Conservation (phyloP, 495 filamentous ascomycete genomes). For the Penicillium diatomitis region DNA sequence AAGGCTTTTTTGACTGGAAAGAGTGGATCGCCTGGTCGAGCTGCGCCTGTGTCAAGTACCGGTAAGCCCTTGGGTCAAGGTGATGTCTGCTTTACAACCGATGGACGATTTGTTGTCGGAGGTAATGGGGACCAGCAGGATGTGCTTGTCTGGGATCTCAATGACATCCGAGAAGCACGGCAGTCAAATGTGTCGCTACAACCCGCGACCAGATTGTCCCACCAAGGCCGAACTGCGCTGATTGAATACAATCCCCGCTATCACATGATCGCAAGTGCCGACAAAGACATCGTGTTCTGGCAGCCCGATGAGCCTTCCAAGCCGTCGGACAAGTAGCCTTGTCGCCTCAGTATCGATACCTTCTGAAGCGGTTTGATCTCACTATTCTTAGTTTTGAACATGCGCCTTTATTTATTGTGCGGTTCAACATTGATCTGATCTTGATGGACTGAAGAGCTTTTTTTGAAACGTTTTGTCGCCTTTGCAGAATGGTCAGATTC, state of each 20-base stretch:
- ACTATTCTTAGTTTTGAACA: too few relatives aligned
- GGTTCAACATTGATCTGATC: too few relatives aligned
- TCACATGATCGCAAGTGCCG: constrained; percentile 82
- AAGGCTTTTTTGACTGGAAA: constrained; percentile 52
- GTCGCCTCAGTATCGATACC: neutral
- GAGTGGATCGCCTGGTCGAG: constrained; percentile 34
- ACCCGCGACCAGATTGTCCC: constrained; percentile 54
- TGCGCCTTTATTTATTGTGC: too few relatives aligned
- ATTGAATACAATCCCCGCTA: constrained; percentile 83
- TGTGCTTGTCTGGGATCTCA: constrained; percentile 75
- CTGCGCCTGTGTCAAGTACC: constrained; percentile 36
- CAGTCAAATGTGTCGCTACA: constrained; percentile 44
- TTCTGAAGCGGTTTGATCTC: too few relatives aligned
- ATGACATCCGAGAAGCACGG: constrained; percentile 35
- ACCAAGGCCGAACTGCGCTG: constrained; percentile 57
- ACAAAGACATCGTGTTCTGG: constrained; percentile 87
- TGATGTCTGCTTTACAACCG: constrained; percentile 79
- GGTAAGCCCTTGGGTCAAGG: constrained; percentile 54
- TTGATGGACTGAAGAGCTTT: too few relatives aligned
- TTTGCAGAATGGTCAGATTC: too few relatives aligned
- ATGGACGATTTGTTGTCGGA: constrained; percentile 78
- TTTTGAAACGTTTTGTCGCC: too few relatives aligned
- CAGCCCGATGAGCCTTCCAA: constrained; percentile 47
- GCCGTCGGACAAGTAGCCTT: constrained; percentile 23
- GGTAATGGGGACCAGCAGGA: constrained; percentile 60